Evolutionary conservation across 768 basidiomycete species (phyloP).

Genomic region (Mycena venus): DNA sequence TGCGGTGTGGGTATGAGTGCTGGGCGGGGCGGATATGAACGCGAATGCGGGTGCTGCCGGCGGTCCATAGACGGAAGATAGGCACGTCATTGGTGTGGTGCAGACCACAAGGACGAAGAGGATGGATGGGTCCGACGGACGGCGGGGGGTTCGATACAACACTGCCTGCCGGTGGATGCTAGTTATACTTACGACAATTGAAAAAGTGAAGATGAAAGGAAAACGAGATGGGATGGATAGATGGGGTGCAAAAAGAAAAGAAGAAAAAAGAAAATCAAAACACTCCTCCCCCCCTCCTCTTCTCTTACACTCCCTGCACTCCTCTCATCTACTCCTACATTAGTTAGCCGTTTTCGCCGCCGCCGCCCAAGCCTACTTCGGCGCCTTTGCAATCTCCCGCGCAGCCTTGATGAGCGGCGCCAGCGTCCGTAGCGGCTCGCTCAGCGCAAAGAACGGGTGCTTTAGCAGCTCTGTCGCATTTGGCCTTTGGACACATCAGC

Average conservation of each 20-base stretch:
- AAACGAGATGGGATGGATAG: slow-evolving; percentile 14
- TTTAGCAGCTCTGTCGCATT: slow-evolving; percentile 47
- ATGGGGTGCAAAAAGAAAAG: slow-evolving; percentile 3
- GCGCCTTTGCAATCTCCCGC: slow-evolving; percentile 81
- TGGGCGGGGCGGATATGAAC: too few species aligned
- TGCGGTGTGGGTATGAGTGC: too few species aligned
- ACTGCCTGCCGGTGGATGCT: background rate
- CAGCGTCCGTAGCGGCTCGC: slow-evolving; percentile 88
- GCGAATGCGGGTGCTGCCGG: too few species aligned
- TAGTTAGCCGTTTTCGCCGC: background rate
- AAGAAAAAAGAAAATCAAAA: background rate
- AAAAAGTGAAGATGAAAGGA: background rate
- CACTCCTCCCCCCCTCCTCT: background rate
- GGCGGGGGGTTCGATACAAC: background rate
- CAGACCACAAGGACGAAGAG: too few species aligned
- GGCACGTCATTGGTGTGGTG: too few species aligned
- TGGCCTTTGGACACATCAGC: too few species aligned
- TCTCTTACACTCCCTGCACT: background rate
- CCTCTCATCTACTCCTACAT: background rate
- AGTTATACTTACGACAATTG: background rate
- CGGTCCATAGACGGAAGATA: too few species aligned
- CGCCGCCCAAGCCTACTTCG: slow-evolving; percentile 43
- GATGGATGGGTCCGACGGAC: too few species aligned
- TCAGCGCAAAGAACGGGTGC: slow-evolving; percentile 91
- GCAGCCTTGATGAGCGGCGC: slow-evolving; percentile 94